phyloP scores from a whole-genome alignment of 768 basidiomycete genomes.

The Leucocoprinus leucothites region DNA sequence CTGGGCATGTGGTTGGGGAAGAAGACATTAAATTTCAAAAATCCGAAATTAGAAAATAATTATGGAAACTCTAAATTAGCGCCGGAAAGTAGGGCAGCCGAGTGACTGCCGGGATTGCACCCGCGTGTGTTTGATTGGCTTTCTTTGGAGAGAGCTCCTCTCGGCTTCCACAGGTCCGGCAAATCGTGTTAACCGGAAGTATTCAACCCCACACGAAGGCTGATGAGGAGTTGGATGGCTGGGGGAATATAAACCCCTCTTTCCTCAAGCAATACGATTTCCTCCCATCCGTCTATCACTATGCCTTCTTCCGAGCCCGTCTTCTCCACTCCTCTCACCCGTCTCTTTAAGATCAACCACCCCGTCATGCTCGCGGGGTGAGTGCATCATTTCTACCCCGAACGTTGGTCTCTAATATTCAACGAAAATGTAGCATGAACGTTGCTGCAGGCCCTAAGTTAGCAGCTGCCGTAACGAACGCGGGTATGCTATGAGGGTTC shows the following conservation, averaged over 20 bases:
- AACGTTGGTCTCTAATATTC: background rate
- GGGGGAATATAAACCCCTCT: slow-evolving; percentile 1
- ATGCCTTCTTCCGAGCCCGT: slow-evolving; percentile 69
- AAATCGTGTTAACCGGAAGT: background rate
- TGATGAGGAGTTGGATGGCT: background rate
- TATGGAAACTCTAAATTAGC: background rate
- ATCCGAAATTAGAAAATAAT: no score
- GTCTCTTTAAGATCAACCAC: slow-evolving; percentile 74
- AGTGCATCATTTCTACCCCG: slow-evolving; percentile 9
- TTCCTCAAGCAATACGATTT: background rate
- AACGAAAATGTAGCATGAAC: slow-evolving; percentile 57
- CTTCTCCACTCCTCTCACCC: slow-evolving; percentile 73
- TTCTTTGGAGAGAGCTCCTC: no score
- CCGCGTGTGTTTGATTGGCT: background rate
- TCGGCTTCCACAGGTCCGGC: background rate
- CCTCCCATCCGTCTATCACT: slow-evolving; percentile 16
- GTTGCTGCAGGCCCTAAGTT: slow-evolving; percentile 82
- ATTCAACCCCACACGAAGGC: background rate
- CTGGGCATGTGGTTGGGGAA: slow-evolving; percentile 39
- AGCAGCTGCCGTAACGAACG: slow-evolving; percentile 89
- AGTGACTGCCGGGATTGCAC: background rate
- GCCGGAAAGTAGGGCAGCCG: background rate
- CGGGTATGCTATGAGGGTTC: slow-evolving; percentile 40
- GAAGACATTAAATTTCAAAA: slow-evolving; percentile 17
- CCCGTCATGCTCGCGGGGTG: slow-evolving; percentile 82